Evolutionary conservation across 371 early-diverging fungal genomes (phyloP), one percentile per base, ranked within the genome.

Genomic region (Phascolomyces articulosus): DNA sequence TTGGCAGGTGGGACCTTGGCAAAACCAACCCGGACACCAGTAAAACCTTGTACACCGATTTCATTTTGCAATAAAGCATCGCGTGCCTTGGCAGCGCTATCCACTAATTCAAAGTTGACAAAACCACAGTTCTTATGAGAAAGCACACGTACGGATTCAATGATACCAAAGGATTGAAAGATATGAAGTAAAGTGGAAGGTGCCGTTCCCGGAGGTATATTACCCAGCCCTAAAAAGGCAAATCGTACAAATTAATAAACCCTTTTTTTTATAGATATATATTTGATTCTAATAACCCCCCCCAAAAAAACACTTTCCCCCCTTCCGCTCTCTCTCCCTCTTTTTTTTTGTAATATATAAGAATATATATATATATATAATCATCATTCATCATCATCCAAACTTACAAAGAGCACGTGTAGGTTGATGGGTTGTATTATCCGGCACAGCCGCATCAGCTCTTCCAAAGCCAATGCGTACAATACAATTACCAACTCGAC

Each of bases 91-190:
- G 95, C 86, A 1, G 99, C 96, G 67, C 95, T 95, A 38, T 94
- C 95, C 24, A 92, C 82, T 31, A 75, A 76, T 27, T 90, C 91
- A 80, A 96, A 98, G 78, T 97, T 97, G 69, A 98, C 94, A 74
- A 98, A 98, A 0, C 96, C 98, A 72, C 97, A 98, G 73, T 94
- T 96, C 74, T 98, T 98, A 80, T 96, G 97, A 3, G 95, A 91
- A 66, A 97, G 73, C 1, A 98, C 95, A 11, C 98, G 89, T 21
- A 94, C 94, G 7, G 96, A 96, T 74, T 98, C 98, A 55, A 98
- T 91, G 0, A 84, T 68, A 27, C 98, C 98, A 77, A 87, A 97
- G n/a, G 79, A 78, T 20, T 85, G 64, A 72, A 98, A 98, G 23
- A 95, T 72, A 4, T 77, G 75, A 57, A 92, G 89, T 40, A 97